Evolutionary conservation across 2,329 filamentous ascomycete species (phyloP), one percentile per base, ranked within the genome.

Genomic region (Phaeosphaeria sp.): DNA sequence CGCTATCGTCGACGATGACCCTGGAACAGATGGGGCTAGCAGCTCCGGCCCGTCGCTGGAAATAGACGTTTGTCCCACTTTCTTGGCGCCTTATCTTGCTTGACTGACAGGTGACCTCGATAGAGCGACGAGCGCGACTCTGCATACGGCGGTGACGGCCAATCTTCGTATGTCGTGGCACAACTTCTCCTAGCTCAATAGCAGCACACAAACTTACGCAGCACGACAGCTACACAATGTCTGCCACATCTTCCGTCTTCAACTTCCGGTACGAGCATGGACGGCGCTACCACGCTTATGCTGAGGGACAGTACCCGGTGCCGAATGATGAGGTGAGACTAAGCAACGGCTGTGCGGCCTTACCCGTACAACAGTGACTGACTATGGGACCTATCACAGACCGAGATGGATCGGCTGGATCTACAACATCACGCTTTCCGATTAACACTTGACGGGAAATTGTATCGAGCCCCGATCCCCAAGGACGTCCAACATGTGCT

Each of bases 391-490:
- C 41, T 9, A 20, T 41, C 15, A 1, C 41, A 73, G 72, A 55
- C 65, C 3, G 72, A 74, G 52, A 67, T 67, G 46, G 68, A 73
- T 50, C 57, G 69, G 44, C 60, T 73, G 6, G 72, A 74, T 47
- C 68, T 75, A 15, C 73, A 75, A 52, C 73, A 75, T 50, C 71
- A 73, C 30, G 67, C 68, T 18, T 74, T 75, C 47, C 68, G 69
- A n/a, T 60, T 74, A n/a, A 73, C 70, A 3, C 62, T 74, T 1
- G 71, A 73, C 23, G 71, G 70, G 7, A 65, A 59, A n/a, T 59
- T 75, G 0, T 71, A 72, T 43, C 63, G 65, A 20, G 71, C 72
- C 0, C 72, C 72, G 0, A 67, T 75, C 6, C 49, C 64, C 1
- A 46, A 68, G 10, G 50, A 72, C n/a, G 56, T 74, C 5, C 71